Evolutionary conservation across 257 asterid genomes (phyloP).

Genomic region (Anisodus tanguticus): DNA sequence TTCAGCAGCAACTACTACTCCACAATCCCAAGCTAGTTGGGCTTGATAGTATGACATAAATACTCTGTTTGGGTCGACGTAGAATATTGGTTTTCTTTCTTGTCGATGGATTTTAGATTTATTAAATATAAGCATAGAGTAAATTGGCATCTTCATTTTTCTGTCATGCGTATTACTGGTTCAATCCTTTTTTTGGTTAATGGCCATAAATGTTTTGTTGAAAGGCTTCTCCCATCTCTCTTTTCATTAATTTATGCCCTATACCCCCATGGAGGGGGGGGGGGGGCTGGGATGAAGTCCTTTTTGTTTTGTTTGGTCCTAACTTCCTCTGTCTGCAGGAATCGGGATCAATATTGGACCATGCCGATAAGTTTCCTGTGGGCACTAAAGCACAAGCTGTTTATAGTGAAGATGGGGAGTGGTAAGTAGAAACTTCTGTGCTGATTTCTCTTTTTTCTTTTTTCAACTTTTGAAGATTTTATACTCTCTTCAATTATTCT

Average conservation of each 20-base stretch:
- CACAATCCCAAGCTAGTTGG: not conserved
- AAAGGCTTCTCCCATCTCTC: not conserved
- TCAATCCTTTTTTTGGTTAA: not conserved
- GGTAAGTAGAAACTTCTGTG: slow-evolving; percentile 48
- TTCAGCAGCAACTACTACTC: not conserved
- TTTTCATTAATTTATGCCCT: slow-evolving; percentile 11
- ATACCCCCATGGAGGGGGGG: not conserved
- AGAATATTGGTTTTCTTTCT: not conserved
- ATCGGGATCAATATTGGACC: slow-evolving; percentile 40
- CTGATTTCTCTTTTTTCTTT: slow-evolving; percentile 7
- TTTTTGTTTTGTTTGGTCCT: slow-evolving; percentile 19
- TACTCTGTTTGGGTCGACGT: not conserved
- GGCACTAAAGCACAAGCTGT: slow-evolving; percentile 97
- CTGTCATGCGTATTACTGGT: not conserved
- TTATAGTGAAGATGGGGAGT: slow-evolving; percentile 98
- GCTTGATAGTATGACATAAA: not conserved
- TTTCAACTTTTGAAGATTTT: not conserved
- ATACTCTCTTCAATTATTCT: slow-evolving; percentile 36
- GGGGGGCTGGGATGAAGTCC: not conserved
- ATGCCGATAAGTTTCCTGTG: slow-evolving; percentile 59
- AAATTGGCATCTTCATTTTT: not conserved
- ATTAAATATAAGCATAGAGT: not conserved
- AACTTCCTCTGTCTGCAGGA: slow-evolving; percentile 46
- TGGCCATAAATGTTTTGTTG: not conserved
- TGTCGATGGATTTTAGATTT: slow-evolving; percentile 2